Conservation (phyloP, 2,329 filamentous ascomycete species). For the Venturia aucupariae region DNA sequence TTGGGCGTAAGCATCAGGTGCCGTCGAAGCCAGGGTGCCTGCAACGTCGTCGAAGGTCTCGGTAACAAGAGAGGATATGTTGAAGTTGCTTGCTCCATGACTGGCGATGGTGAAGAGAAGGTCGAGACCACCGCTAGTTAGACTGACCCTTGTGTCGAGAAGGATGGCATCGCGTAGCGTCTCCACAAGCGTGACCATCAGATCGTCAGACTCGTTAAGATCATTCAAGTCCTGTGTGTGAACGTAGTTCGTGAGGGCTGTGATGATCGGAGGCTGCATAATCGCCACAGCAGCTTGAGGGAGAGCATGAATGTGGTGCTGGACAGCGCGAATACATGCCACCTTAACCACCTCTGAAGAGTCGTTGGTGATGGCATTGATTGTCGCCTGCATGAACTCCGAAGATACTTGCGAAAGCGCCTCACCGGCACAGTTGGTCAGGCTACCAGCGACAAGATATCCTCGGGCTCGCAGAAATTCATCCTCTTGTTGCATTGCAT, state of each 20-base stretch:
- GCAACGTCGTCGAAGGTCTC: slow-evolving; percentile 91
- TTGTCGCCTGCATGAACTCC: slow-evolving; percentile 59
- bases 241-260: slow-evolving; percentile 62
- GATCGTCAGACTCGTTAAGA: slow-evolving; percentile 79
- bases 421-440: slow-evolving; percentile 59
- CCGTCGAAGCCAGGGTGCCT: slow-evolving; percentile 53
- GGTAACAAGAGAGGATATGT: slow-evolving; percentile 75
- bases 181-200: slow-evolving; percentile 83
- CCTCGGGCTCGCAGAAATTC: slow-evolving; percentile 77
- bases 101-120: slow-evolving; percentile 83
- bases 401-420: slow-evolving; percentile 46
- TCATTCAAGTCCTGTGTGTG: slow-evolving; percentile 72
- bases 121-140: slow-evolving; percentile 69
- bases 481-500: slow-evolving; percentile 61
- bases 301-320: slow-evolving; percentile 53
- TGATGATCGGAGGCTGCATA: slow-evolving; percentile 53
- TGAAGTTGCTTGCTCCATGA: slow-evolving; percentile 81
- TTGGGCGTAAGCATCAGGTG: slow-evolving; percentile 60
- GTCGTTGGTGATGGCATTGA: slow-evolving; percentile 67
- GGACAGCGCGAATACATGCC: slow-evolving; percentile 78
- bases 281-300: slow-evolving; percentile 41
- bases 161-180: slow-evolving; percentile 75
- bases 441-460: slow-evolving; percentile 72
- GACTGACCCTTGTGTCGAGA: slow-evolving; percentile 64
- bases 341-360: slow-evolving; percentile 84